Conservation (phyloP, 805 yeast species). For the Saccharomycopsis guyanensis region DNA sequence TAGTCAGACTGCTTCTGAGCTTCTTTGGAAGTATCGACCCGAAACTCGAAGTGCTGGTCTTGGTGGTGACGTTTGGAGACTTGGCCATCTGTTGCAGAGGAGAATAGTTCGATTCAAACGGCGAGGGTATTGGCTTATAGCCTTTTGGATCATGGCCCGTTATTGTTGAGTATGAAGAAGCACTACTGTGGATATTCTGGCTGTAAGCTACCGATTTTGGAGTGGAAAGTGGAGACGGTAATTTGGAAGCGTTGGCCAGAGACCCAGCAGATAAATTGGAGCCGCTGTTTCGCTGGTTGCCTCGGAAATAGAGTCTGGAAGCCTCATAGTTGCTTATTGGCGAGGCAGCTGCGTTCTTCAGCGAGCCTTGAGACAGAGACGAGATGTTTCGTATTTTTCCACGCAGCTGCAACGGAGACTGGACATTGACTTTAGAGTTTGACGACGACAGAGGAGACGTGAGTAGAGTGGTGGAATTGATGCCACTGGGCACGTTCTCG, state of each 20-base stretch:
- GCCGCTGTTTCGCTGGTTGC: conserved; percentile 5
- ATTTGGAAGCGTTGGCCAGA: background rate
- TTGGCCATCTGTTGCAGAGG: conserved; percentile 6
- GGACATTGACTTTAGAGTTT: background rate
- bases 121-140: conserved; percentile 16
- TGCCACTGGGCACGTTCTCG: background rate
- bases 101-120: conserved; percentile 10
- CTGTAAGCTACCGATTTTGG: conserved; percentile 10
- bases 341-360: background rate
- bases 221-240: conserved; percentile 6
- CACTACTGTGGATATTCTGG: background rate
- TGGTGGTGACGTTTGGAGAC: conserved; percentile 4
- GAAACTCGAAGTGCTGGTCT: conserved; percentile 12
- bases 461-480: background rate
- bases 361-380: background rate
- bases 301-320: conserved; percentile 18
- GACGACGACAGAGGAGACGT: conserved; percentile 5
- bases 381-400: background rate
- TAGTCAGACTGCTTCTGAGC: background rate
- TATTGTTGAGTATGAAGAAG: background rate
- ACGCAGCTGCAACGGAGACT: conserved; percentile 1
- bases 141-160: background rate
- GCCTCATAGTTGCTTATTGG: conserved; percentile 18
- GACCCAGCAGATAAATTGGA: background rate
- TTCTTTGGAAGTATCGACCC: conserved; percentile 10